Percentiles rank a stretch among this genome's conserved stretches.
These are phyloP conservation scores for Sarocladium kiliense DNA, from an alignment of 2,329 filamentous ascomycete genomes.

Conservation along the genomic window DNA sequence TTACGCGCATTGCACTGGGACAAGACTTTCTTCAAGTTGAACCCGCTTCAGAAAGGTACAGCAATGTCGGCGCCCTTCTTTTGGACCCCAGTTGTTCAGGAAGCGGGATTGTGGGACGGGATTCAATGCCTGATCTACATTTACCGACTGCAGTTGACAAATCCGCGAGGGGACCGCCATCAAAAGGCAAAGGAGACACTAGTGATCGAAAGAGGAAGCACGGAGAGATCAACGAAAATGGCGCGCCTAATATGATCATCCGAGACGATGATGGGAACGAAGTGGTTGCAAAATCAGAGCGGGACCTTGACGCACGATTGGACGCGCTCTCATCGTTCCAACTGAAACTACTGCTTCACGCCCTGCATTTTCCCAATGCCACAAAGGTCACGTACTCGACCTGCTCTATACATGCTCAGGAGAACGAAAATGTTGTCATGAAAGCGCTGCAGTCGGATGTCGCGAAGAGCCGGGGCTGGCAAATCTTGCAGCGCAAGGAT, in stretches of 20 bases:
- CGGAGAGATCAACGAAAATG: slow-evolving; percentile 25
- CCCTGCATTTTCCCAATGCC: slow-evolving; percentile 74
- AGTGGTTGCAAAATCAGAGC: slow-evolving; percentile 44
- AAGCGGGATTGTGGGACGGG: slow-evolving; percentile 86
- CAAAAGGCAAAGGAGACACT: slow-evolving; percentile 11
- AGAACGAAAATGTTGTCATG: slow-evolving; percentile 84
- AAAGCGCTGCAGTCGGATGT: slow-evolving; percentile 63
- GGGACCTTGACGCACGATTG: slow-evolving; percentile 60
- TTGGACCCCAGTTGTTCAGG: slow-evolving; percentile 95
- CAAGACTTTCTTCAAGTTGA: slow-evolving; percentile 80
- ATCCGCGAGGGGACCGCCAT: slow-evolving; percentile 17
- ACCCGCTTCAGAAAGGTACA: slow-evolving; percentile 55
- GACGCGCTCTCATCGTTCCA: slow-evolving; percentile 76
- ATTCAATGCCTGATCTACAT: slow-evolving; percentile 66
- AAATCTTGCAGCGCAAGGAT: slow-evolving; percentile 62
- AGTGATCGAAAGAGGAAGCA: slow-evolving; percentile 40
- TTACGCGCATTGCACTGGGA: slow-evolving; percentile 64
- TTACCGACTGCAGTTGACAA: slow-evolving; percentile 37
- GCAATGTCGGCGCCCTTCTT: slow-evolving; percentile 72
- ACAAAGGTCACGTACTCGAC: slow-evolving; percentile 84
- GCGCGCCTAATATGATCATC: slow-evolving; percentile 27
- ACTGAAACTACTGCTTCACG: slow-evolving; percentile 74
- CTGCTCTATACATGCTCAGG: slow-evolving; percentile 79
- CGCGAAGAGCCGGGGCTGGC: slow-evolving; percentile 68
- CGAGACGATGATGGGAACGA: slow-evolving; percentile 56